phyloP scores from a whole-genome alignment of 208 protist species.

The Angomonas desouzai region DNA sequence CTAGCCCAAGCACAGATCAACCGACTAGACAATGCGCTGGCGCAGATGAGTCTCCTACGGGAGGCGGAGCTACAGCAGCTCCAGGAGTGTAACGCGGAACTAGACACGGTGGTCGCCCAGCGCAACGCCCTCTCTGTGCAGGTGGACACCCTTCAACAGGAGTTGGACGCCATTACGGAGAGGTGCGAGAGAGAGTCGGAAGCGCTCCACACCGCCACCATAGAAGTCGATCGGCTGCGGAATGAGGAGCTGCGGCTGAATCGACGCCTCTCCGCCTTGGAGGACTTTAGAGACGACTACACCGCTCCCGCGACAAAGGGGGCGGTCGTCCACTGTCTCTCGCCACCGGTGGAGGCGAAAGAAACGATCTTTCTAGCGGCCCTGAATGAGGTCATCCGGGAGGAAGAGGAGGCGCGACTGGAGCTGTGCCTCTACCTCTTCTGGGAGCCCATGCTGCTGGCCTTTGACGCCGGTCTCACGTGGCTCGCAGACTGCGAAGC shows the following conservation, averaged over 20 bases:
- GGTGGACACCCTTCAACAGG: slow-evolving; percentile 26
- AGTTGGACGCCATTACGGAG: slow-evolving; percentile 16
- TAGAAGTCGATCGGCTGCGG: slow-evolving; percentile 66
- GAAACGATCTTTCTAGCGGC: slow-evolving; percentile 26
- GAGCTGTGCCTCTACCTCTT: slow-evolving; percentile 59
- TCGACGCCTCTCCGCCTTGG: slow-evolving; percentile 27
- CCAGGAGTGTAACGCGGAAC: slow-evolving; percentile 29
- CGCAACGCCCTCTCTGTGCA: slow-evolving; percentile 30
- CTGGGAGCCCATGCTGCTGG: slow-evolving; percentile 79
- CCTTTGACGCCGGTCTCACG: slow-evolving; percentile 82
- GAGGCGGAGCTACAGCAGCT: slow-evolving; percentile 59
- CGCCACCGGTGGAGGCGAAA: slow-evolving; percentile 34
- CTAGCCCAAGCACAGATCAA: slow-evolving; percentile 77
- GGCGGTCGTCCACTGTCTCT: too few species aligned
- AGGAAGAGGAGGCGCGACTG: slow-evolving; percentile 54
- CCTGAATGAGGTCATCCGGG: slow-evolving; percentile 25
- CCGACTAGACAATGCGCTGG: slow-evolving; percentile 79
- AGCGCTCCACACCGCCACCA: slow-evolving; percentile 19
- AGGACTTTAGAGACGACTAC: slow-evolving; percentile 29
- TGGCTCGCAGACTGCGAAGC: slow-evolving; percentile 58
- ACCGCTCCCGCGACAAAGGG: slow-evolving; percentile 20
- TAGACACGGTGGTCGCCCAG: slow-evolving; percentile 31
- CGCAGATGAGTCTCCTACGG: slow-evolving; percentile 68
- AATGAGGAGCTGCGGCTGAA: slow-evolving; percentile 49
- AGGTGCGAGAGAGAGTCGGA: slow-evolving; percentile 24